Evolutionary conservation across 345 rosid genomes (phyloP), one percentile per base, ranked within the genome.

Genomic region (Noccaea bulbosa): DNA sequence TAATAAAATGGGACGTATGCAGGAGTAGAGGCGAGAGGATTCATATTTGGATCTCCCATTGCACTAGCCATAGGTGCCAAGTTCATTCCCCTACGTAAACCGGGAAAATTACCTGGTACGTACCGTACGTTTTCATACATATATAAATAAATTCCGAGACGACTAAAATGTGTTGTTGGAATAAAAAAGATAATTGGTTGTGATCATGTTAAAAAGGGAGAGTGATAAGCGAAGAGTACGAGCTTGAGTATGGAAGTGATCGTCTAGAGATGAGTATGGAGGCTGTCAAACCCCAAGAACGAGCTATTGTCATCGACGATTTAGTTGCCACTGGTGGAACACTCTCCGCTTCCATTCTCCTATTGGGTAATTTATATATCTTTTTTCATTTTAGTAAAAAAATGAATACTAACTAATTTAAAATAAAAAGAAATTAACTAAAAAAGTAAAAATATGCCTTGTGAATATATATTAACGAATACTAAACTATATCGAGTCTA

Each of bases 241-340:
- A 67, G 70, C 87, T 93, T 46, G 98, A 93, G 78, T 93, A 93
- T 49, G 98, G 98, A 51, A 83, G 83, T 1, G 98, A 93, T 71
- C 79, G 96, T 67, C 78, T 93, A 9, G 92, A 93, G 83, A 91
- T 93, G 91, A 92, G 90, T 59, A 77, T 81, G 15, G 96, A 87
- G 33, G 97, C 94, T 27, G 93, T 91, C 35, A 44, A 81, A 64
- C 66, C 87, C 0, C 82, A 91, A 1, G 98, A 91, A 64, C 84
- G 89, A 11, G 94, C 85, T 17, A 59, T 93, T 33, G 61, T 91
- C 39, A 87, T 89, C 0, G 98, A 91, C 74, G 98, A 93, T 80
- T 74, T 93, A 78, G 92, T 93, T 5, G 97, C 97, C 34, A 93
- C 98, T 0, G 98, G 98, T 7, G 97, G 98, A 40, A 91, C 97